Percentiles rank a stretch among this genome's conserved stretches.
Evolutionary conservation across 1,284 basidiomycete species (phyloP).

Genomic region (Leccinum griseonigrum): DNA sequence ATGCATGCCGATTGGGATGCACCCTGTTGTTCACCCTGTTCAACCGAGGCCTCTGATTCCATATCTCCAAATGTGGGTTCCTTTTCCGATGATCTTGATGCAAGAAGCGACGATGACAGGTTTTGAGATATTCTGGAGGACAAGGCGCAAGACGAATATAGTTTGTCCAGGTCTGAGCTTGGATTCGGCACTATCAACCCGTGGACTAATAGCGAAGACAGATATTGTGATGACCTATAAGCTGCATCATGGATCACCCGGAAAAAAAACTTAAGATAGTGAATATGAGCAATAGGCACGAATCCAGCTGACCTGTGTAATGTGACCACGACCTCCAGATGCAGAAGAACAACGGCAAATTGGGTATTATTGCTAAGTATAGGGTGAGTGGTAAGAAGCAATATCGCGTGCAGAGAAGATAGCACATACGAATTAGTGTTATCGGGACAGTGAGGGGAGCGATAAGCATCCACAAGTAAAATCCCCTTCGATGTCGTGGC

Average conservation of each 20-base stretch:
- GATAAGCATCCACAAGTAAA: constrained; percentile 60
- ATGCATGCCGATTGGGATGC: constrained; percentile 21
- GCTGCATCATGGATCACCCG: constrained; percentile 40
- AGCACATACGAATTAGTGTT: constrained; percentile 65
- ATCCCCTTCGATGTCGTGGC: constrained; percentile 63
- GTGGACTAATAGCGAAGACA: constrained; percentile 55
- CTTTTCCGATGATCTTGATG: constrained; percentile 21
- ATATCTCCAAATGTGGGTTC: constrained; percentile 3
- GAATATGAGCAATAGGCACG: constrained; percentile 1
- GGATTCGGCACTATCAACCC: constrained; percentile 55
- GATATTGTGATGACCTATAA: constrained; percentile 68
- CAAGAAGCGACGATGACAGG: neutral
- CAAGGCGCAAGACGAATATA: constrained; percentile 42
- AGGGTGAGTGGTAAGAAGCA: constrained; percentile 3
- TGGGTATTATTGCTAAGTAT: constrained; percentile 68
- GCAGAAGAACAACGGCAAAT: constrained; percentile 82
- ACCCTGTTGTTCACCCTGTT: neutral
- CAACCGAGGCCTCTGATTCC: constrained; percentile 1
- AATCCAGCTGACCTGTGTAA: constrained; percentile 55
- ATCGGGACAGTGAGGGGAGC: constrained; percentile 73
- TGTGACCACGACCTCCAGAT: constrained; percentile 82
- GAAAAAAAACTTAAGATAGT: neutral
- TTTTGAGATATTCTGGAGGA: constrained; percentile 1
- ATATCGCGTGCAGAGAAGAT: neutral
- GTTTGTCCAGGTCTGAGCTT: constrained; percentile 50